Evolutionary conservation across 192 early-diverging fungal species (phyloP).

Genomic region (Coemansia sp.): DNA sequence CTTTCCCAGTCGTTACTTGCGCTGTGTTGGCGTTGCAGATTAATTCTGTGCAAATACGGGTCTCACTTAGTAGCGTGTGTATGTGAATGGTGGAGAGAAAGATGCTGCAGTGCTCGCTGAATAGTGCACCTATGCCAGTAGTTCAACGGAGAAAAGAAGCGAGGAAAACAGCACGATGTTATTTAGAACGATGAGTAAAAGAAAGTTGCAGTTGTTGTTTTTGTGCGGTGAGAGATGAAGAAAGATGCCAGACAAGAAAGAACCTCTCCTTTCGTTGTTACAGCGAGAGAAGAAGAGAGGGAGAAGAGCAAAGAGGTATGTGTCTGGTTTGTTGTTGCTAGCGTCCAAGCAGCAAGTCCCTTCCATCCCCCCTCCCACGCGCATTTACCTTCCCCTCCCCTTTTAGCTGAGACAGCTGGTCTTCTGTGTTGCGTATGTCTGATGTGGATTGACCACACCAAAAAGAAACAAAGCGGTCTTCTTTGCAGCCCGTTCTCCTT

Average conservation of each 20-base stretch:
- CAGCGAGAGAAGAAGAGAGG: background rate
- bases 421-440: background rate
- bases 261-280: background rate
- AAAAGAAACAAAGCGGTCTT: background rate
- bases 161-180: background rate
- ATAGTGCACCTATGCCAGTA: background rate
- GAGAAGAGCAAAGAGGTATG: background rate
- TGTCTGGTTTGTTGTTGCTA: background rate
- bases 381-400: background rate
- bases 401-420: background rate
- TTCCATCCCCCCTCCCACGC: background rate
- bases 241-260: background rate
- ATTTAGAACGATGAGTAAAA: background rate
- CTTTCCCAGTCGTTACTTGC: background rate
- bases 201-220: background rate
- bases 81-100: background rate
- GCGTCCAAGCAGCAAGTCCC: background rate
- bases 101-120: background rate
- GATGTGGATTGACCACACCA: background rate
- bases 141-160: background rate
- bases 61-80: background rate
- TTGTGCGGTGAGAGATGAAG: background rate
- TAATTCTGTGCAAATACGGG: background rate
- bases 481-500: background rate
- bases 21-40: background rate